Evolutionary conservation across 345 rosid genomes (phyloP).

Genomic region (Gossypium turneri): DNA sequence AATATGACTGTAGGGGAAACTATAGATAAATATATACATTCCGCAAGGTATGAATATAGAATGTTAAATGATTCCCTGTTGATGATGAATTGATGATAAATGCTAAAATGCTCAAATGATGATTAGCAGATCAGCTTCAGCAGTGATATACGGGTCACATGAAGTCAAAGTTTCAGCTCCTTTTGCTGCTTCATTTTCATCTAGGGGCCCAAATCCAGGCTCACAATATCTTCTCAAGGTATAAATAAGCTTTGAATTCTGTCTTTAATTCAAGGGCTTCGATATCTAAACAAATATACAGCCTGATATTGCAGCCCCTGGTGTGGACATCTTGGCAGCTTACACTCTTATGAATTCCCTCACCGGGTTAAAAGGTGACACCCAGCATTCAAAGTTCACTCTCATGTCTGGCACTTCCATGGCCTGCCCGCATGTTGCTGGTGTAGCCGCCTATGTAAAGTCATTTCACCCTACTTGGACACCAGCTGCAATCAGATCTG

Average conservation of each 20-base stretch:
- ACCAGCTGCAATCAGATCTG: conserved; percentile 80
- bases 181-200: conserved; percentile 77
- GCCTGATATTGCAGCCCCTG: conserved; percentile 95
- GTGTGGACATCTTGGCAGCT: conserved; percentile 75
- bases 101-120: neutral
- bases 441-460: conserved; percentile 80
- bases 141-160: conserved; percentile 50
- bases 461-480: conserved; percentile 87
- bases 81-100: neutral
- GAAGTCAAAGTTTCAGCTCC: conserved; percentile 65
- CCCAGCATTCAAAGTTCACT: conserved; percentile 61
- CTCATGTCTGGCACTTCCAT: conserved; percentile 91
- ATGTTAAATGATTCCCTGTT: conserved; percentile 10
- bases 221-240: conserved; percentile 74
- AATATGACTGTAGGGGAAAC: conserved; percentile 42
- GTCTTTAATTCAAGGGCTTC: neutral
- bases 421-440: conserved; percentile 90
- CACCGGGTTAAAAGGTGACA: conserved; percentile 80
- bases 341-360: conserved; percentile 72
- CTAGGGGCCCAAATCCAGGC: conserved; percentile 86
- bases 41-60: conserved; percentile 42
- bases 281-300: conserved; percentile 20
- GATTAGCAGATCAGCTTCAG: conserved; percentile 60
- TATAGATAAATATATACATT: conserved; percentile 52
- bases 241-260: neutral